These are phyloP conservation scores for Penicillium sp. DNA, from an alignment of 2,329 filamentous ascomycete species.

Conservation along the genomic window DNA sequence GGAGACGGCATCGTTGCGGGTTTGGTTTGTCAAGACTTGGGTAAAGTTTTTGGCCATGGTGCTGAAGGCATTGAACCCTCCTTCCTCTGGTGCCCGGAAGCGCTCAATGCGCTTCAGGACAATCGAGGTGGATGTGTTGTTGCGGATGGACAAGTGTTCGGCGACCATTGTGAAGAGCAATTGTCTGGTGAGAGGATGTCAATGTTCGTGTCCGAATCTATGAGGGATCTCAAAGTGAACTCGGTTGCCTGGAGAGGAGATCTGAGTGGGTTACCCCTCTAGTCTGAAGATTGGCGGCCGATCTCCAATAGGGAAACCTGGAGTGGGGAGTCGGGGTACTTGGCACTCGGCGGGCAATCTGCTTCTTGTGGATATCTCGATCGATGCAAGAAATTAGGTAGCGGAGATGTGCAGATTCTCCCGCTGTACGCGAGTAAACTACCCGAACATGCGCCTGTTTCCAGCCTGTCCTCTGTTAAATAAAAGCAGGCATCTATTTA, in stretches of 20 bases:
- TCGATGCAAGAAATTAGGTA: neutral
- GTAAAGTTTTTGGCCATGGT: constrained; percentile 49
- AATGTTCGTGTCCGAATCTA: neutral
- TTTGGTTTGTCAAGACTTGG: constrained; percentile 42
- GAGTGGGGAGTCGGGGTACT: constrained; percentile 13
- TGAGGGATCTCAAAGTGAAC: neutral
- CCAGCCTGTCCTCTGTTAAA: too few relatives aligned
- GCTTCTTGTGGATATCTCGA: constrained; percentile 11
- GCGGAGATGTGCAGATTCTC: neutral
- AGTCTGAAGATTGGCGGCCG: constrained; percentile 15
- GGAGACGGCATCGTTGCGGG: constrained; percentile 45
- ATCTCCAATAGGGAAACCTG: constrained; percentile 15
- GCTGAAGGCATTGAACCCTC: constrained; percentile 29
- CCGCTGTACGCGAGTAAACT: neutral
- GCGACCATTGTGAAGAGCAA: constrained; percentile 34
- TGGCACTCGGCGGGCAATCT: constrained; percentile 16
- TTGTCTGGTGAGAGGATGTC: neutral
- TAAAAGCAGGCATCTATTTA: too few relatives aligned
- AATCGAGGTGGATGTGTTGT: constrained; percentile 70
- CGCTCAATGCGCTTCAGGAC: constrained; percentile 70
- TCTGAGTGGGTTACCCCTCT: constrained; percentile 16
- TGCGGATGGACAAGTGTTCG: constrained; percentile 66
- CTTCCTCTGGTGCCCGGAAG: constrained; percentile 56
- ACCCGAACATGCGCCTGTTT: neutral
- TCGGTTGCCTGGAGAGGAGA: constrained; percentile 3